phyloP scores from a whole-genome alignment of 148 eudicot genomes.

The Vaccinium corymbosum region DNA sequence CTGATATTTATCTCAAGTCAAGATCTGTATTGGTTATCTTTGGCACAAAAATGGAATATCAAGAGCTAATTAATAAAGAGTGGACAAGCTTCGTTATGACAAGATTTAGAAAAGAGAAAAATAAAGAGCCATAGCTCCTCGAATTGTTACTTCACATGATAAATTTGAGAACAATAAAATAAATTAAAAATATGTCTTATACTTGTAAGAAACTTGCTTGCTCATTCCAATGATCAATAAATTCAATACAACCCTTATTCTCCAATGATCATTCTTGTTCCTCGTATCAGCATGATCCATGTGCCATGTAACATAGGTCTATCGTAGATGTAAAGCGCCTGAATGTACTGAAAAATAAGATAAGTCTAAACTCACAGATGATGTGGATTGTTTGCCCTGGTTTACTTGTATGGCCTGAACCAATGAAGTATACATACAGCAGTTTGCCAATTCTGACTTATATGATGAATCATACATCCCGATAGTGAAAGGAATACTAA shows the following conservation, averaged over 20 bases:
- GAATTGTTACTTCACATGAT: neutral
- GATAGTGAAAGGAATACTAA: neutral
- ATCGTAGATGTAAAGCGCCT: neutral
- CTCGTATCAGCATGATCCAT: neutral
- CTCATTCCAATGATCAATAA: neutral
- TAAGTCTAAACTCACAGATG: neutral
- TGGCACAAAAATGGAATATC: neutral
- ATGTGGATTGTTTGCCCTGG: neutral
- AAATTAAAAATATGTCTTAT: neutral
- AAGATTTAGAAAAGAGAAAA: neutral
- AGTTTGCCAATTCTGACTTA: constrained; percentile 1
- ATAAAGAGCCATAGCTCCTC: neutral
- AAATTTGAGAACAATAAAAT: neutral
- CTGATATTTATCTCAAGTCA: neutral
- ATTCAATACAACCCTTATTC: neutral
- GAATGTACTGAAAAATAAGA: neutral
- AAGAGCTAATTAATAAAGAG: neutral
- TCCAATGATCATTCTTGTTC: neutral
- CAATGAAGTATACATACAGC: neutral
- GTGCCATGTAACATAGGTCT: neutral
- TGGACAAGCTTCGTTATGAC: neutral
- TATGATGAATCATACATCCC: neutral
- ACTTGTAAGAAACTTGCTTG: neutral
- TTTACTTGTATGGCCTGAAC: neutral
- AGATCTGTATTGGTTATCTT: neutral